Evolutionary conservation across 371 early-diverging fungal species (phyloP).

Genomic region (Mortierella sp.): DNA sequence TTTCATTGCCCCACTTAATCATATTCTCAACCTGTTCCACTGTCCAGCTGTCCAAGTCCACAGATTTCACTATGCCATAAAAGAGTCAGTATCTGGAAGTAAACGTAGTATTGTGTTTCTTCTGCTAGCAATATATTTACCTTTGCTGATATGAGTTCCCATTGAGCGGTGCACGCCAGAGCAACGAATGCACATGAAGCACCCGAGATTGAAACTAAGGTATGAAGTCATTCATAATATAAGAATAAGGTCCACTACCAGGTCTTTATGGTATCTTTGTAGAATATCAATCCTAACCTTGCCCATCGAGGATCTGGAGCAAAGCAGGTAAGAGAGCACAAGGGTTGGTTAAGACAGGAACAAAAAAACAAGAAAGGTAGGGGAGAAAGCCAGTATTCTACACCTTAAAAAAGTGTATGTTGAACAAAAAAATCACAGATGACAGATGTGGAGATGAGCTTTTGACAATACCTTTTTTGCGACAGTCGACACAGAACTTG

Average conservation of each 20-base stretch:
- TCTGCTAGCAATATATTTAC: constrained; percentile 51
- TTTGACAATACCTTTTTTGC: constrained; percentile 76
- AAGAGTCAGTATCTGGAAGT: background rate
- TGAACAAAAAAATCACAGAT: background rate
- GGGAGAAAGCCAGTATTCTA: background rate
- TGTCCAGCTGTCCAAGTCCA: constrained; percentile 91
- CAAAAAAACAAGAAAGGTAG: background rate
- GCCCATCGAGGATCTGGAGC: constrained; percentile 89
- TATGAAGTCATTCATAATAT: background rate
- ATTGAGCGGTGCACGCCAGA: constrained; percentile 88
- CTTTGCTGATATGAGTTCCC: constrained; percentile 90
- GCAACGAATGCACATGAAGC: constrained; percentile 91
- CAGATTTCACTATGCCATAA: constrained; percentile 75
- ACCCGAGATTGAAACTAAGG: constrained; percentile 85
- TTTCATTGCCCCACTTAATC: constrained; percentile 88
- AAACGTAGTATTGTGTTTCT: background rate
- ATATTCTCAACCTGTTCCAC: constrained; percentile 87
- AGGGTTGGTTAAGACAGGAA: background rate
- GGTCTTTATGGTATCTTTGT: background rate
- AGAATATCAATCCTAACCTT: constrained; percentile 27
- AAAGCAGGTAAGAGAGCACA: background rate
- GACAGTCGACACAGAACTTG: constrained; percentile 86
- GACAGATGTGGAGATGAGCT: background rate
- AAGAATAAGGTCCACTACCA: background rate
- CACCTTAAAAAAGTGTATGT: background rate